Conservation (phyloP, 805 yeast genomes). For the Saccharomycopsis sp. region DNA sequence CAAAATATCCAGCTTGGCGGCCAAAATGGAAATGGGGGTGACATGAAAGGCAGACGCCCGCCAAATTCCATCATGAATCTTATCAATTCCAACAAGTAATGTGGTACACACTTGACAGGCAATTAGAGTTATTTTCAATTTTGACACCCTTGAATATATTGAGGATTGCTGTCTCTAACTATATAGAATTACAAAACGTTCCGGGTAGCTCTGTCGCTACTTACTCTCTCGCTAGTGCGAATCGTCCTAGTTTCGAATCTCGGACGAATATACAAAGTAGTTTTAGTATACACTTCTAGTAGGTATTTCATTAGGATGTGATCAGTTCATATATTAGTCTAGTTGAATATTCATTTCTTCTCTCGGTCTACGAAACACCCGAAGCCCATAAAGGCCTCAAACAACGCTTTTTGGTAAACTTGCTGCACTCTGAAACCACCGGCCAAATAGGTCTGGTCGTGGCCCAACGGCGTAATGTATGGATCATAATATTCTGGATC, state of each 20-base stretch:
- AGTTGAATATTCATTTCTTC: conserved; percentile 30
- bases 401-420: conserved; percentile 69
- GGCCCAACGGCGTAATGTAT: conserved; percentile 43
- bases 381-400: conserved; percentile 85
- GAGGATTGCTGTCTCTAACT: too few species aligned
- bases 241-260: too few species aligned
- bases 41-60: not conserved
- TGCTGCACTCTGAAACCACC: conserved; percentile 73
- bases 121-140: not conserved
- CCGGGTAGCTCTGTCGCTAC: too few species aligned
- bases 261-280: too few species aligned
- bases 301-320: too few species aligned
- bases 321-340: too few species aligned
- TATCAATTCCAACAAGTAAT: not conserved
- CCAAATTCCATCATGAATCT: conserved; percentile 11
- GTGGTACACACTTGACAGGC: too few species aligned
- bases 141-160: too few species aligned
- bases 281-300: too few species aligned
- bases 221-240: too few species aligned
- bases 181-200: too few species aligned
- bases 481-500: conserved; percentile 54
- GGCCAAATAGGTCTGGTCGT: conserved; percentile 65
- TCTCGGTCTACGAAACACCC: conserved; percentile 72
- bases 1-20: too few species aligned
- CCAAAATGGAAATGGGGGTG: not conserved